Base-by-base conservation (phyloP, 306 rosid species). In the Medicago arabica region DNA sequence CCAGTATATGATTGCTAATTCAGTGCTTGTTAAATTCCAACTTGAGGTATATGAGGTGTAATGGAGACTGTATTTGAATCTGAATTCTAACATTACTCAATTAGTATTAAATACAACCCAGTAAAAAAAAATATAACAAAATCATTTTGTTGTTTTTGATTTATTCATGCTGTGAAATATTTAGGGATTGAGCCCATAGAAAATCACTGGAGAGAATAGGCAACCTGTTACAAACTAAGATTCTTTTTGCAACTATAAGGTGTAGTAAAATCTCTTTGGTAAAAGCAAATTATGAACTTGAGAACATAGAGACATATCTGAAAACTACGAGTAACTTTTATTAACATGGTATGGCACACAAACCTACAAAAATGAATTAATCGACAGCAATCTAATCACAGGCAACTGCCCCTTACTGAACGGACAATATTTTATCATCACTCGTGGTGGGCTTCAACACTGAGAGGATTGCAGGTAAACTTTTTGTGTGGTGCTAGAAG, bases 241-340 rank as follows among this genome's bases (percentile, higher is more conserved):
- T 34, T 34, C 38, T 4, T 61, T 61, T 13, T 28, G 13, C 46
- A 15, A 31, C 21, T 31, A 8, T 7, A 15, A 31, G 6, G 7
- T 9, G 15, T n/a, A 17, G 50, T 4, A 34, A 34, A 64, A 64
- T 3, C 1, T 28, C 67, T 31, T 31, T 8, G 8, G 9, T 7
- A 5, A 23, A 58, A 12, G 25, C 8, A 38, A 64, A 16, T 36
- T 9, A 62, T 15, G 67, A n/a, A 64, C 17, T 9, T 38, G 15
- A 38, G 28, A 38, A 64, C 15, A n/a, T n/a, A 63, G 7, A 21
- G 7, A 21, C 25, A 34, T 8, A 38, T 36, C 6, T 36, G 68
- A 34, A 15, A 60, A 62, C 21, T n/a, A n/a, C n/a, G n/a, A n/a
- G n/a, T n/a, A n/a, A 38, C 69, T 13, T 59, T 59, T 39, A 59